These are phyloP conservation scores for Sporothrix curviconia DNA, from an alignment of 2,329 filamentous ascomycete genomes.

Conservation along the genomic window DNA sequence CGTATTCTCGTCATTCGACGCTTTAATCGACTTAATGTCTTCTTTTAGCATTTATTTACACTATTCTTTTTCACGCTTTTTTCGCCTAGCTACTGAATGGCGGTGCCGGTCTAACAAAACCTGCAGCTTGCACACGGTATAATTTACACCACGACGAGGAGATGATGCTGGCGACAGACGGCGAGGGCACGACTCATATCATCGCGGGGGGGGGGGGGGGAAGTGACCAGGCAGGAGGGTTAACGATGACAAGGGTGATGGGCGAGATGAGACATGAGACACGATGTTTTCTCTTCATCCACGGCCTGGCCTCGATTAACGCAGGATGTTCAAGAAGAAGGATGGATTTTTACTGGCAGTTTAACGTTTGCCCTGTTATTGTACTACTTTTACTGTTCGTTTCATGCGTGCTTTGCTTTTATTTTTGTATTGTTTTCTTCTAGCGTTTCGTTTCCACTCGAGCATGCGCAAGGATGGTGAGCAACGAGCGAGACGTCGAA, in stretches of 20 bases:
- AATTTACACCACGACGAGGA: constrained; percentile 11
- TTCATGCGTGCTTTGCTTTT: background rate
- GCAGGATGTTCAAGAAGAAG: background rate
- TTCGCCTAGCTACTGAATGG: background rate
- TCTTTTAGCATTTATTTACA: background rate
- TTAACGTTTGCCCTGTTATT: background rate
- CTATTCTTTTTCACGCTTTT: background rate
- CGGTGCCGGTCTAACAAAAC: constrained; percentile 10
- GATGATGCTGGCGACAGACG: background rate
- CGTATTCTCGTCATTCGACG: background rate
- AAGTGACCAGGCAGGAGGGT: no score
- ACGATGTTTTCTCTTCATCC: background rate
- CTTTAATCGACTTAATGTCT: constrained; percentile 11
- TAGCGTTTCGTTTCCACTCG: background rate
- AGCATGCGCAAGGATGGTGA: background rate
- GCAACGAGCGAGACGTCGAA: background rate
- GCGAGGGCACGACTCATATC: background rate
- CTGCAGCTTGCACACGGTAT: constrained; percentile 13
- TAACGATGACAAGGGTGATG: no score
- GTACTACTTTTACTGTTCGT: background rate
- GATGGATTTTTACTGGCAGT: background rate
- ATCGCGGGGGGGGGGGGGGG: no score
- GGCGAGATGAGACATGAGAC: background rate
- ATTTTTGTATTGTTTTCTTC: background rate
- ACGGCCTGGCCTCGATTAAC: background rate